A percentile compares a stretch with the other conserved stretches of the same genome.
These are phyloP conservation scores for Forsythia viridissima DNA, from an alignment of 257 asterid species.

Conservation along the genomic window DNA sequence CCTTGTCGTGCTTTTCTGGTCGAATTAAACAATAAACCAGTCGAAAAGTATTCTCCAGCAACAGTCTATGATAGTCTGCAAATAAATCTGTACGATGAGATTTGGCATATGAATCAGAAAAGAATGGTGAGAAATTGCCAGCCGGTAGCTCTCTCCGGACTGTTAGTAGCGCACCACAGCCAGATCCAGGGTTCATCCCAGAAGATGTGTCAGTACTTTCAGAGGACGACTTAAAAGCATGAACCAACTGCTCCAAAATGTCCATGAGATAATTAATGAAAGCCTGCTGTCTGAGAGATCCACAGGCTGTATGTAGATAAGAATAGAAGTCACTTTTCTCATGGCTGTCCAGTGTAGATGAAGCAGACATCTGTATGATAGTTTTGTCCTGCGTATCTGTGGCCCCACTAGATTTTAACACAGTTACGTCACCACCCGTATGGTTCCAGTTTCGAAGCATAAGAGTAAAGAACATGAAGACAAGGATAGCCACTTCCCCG, in stretches of 20 bases:
- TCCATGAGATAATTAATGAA: slow-evolving; percentile 92
- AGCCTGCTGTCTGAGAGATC: slow-evolving; percentile 81
- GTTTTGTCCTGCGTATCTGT: slow-evolving; percentile 69
- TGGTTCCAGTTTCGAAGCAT: slow-evolving; percentile 99
- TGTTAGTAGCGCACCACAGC: slow-evolving; percentile 86
- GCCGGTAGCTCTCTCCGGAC: slow-evolving; percentile 94
- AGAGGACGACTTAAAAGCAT: slow-evolving; percentile 75
- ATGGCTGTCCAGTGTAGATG: slow-evolving; percentile 55
- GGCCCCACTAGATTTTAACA: slow-evolving; percentile 58
- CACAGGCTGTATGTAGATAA: slow-evolving; percentile 74
- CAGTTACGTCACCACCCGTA: slow-evolving; percentile 75
- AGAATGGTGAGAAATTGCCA: slow-evolving; percentile 94
- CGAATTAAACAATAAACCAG: slow-evolving; percentile 91
- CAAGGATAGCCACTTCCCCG: slow-evolving; percentile 85
- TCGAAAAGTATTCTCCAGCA: slow-evolving; percentile 90
- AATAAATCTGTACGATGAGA: slow-evolving; percentile 89
- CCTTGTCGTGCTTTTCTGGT: slow-evolving; percentile 97
- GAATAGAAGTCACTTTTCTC: slow-evolving; percentile 69
- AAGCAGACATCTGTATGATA: slow-evolving; percentile 48
- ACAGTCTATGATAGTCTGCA: slow-evolving; percentile 84
- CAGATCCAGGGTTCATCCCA: slow-evolving; percentile 68
- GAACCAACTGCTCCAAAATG: slow-evolving; percentile 86
- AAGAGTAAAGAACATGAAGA: slow-evolving; percentile 93
- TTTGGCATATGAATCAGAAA: slow-evolving; percentile 92
- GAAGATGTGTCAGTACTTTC: slow-evolving; percentile 55